Evolutionary conservation across 805 yeast genomes (phyloP), one percentile per base, ranked within the genome.

Genomic region (Scheffersomyces amazonensis): DNA sequence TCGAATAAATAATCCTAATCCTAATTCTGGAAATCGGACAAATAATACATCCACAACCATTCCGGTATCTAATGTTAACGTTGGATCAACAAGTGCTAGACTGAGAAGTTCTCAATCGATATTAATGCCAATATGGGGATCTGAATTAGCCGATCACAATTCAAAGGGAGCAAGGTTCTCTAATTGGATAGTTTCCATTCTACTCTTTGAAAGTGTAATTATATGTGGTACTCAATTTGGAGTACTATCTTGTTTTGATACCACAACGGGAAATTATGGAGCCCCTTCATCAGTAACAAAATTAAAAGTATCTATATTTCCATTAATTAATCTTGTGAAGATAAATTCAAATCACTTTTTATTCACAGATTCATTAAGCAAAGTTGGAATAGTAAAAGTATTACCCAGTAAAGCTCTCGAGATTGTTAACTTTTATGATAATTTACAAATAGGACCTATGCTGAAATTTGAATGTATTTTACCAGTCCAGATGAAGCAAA

Each of bases 181-280:
- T 3, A 43, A 49, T 37, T 58, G 66, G 64, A 44, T 56, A 13
- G 48, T 50, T 5, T 46, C 58, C 2, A 47, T 56, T 6, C 51
- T 56, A 35, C 35, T 48, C 15, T 33, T 48, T 20, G 42, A 38
- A n/a, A 31, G 41, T 11, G 23, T 42, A 11, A 39, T 62, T 10
- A 45, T 53, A 13, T 53, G 62, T 39, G 69, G 68, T 2, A 53
- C 59, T 3, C 65, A 62, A 37, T 58, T 58, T 46, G 69, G 69
- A 13, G 44, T 46, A 17, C 31, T 63, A 19, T 15, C 15, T 6
- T 27, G 15, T 13, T 27, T 5, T 15, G 30, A 27, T 27, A 27
- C 10, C 5, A 16, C 52, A 28, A 36, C 57, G 8, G 60, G 56
- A 34, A 42, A 54, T 21, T 18, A 25, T 9, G 42, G 42, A 10